Conservation (phyloP, 2,329 filamentous ascomycete genomes). For the Mycosphaerelloides madeirae region DNA sequence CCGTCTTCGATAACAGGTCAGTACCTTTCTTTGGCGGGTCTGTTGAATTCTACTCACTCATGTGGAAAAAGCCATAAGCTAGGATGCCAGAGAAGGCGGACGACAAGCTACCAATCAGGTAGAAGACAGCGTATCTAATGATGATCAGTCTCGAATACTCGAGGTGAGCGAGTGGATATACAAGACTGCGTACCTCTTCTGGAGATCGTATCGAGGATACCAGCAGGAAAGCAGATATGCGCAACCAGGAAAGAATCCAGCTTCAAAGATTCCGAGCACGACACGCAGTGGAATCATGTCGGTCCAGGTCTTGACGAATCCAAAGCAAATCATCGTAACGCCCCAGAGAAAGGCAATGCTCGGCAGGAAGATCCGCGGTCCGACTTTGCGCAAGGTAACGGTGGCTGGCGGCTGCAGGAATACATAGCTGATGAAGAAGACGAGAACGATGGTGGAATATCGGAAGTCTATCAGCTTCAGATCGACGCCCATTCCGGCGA, state of each 20-base stretch:
- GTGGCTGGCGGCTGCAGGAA: conserved; percentile 69
- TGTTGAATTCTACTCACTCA: conserved; percentile 27
- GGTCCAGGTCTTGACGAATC: conserved; percentile 53
- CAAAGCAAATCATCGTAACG: conserved; percentile 56
- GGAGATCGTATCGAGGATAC: conserved; percentile 35
- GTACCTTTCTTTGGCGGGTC: no score
- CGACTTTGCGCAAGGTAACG: conserved; percentile 61
- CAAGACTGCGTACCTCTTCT: conserved; percentile 34
- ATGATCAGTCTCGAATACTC: no score
- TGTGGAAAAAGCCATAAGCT: conserved; percentile 33
- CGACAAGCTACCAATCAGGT: conserved; percentile 46
- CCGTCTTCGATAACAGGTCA: conserved; percentile 37
- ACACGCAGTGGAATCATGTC: conserved; percentile 53
- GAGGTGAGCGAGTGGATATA: no score
- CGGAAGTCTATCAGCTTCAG: conserved; percentile 29
- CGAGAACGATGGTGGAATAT: conserved; percentile 51
- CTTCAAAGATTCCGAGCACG: conserved; percentile 59
- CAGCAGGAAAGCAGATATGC: conserved; percentile 68
- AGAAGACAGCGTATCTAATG: conserved; percentile 45
- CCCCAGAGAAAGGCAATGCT: conserved; percentile 54
- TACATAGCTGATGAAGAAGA: conserved; percentile 72
- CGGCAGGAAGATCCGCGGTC: conserved; percentile 38
- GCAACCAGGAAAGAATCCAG: conserved; percentile 50
- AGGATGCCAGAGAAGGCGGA: conserved; percentile 46
- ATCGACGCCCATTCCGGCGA: conserved; percentile 34